Conservation (phyloP, 495 filamentous ascomycete genomes). For the Aspergillus biplanus region DNA sequence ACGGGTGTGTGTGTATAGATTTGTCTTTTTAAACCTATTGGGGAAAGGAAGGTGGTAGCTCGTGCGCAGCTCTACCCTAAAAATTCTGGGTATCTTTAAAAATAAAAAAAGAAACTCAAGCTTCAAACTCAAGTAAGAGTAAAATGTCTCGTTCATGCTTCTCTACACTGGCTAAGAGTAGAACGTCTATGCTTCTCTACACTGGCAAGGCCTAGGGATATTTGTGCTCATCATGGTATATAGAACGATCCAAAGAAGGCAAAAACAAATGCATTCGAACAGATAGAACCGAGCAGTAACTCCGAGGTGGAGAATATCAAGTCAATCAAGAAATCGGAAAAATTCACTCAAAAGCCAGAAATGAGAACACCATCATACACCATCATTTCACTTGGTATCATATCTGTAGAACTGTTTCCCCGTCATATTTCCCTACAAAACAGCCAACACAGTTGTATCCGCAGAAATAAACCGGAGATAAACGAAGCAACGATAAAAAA, state of each 20-base stretch:
- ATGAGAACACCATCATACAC: slow-evolving; percentile 32
- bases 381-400: slow-evolving; percentile 37
- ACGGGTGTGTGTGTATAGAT: too few relatives aligned
- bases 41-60: too few relatives aligned
- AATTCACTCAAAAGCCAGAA: slow-evolving; percentile 20
- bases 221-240: slow-evolving; percentile 25
- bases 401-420: slow-evolving; percentile 24
- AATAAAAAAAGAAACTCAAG: not conserved
- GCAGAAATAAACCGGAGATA: not conserved
- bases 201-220: slow-evolving; percentile 12
- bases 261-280: slow-evolving; percentile 8
- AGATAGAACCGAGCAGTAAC: slow-evolving; percentile 15
- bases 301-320: slow-evolving; percentile 9
- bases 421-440: slow-evolving; percentile 3
- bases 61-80: too few relatives aligned
- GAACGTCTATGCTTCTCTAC: not conserved
- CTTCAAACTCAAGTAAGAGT: not conserved
- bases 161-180: not conserved
- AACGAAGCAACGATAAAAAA: slow-evolving; percentile 9
- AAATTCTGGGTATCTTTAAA: too few relatives aligned
- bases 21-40: too few relatives aligned
- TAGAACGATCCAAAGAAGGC: slow-evolving; percentile 22
- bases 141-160: not conserved
- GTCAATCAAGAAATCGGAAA: slow-evolving; percentile 15
- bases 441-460: too few relatives aligned